Conservation (phyloP, 306 rosid genomes). For the Rosa chinensis region DNA sequence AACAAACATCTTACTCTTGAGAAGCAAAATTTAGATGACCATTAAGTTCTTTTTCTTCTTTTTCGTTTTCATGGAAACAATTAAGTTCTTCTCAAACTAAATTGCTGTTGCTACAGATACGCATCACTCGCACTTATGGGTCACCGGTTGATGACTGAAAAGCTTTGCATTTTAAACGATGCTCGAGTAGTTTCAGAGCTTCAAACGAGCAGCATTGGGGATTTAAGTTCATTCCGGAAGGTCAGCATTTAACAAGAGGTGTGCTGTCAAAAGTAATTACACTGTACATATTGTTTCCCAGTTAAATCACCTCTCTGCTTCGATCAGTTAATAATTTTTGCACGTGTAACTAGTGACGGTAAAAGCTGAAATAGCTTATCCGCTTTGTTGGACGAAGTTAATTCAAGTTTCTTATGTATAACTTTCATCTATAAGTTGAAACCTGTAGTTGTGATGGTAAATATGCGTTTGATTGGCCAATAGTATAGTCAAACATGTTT, state of each 20-base stretch:
- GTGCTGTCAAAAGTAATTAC: neutral
- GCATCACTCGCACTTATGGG: constrained; percentile 55
- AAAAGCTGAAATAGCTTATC: neutral
- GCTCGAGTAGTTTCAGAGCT: neutral
- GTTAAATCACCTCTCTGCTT: neutral
- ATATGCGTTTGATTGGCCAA: neutral
- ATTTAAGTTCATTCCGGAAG: neutral
- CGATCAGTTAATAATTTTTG: neutral
- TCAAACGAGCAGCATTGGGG: constrained; percentile 4
- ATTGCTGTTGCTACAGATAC: constrained; percentile 50
- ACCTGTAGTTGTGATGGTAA: neutral
- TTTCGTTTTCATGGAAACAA: neutral
- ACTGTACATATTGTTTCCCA: neutral
- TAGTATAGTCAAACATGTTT: neutral
- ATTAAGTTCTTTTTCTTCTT: neutral
- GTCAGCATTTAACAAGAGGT: neutral
- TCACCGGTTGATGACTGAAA: constrained; percentile 42
- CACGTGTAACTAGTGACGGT: neutral
- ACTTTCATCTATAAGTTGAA: neutral
- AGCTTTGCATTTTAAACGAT: constrained; percentile 14
- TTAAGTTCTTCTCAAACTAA: neutral
- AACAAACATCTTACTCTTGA: neutral
- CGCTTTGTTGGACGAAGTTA: neutral
- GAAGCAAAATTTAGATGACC: neutral
- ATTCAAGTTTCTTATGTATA: neutral